Evolutionary conservation across 306 rosid species (phyloP), one percentile per base, ranked within the genome.

Genomic region (Astragalus membranaceus): DNA sequence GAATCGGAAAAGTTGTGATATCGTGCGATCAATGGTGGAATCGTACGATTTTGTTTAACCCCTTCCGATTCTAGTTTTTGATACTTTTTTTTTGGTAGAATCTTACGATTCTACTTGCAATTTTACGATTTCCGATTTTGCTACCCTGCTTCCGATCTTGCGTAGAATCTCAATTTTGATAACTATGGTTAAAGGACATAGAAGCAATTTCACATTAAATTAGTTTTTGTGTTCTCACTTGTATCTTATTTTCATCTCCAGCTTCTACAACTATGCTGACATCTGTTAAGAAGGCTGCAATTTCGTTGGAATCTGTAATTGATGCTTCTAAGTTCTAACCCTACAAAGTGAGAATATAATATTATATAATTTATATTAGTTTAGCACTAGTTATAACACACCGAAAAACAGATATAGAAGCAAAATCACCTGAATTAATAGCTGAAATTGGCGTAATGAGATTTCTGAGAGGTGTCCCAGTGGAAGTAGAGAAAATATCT

Each of bases 301-400:
- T 74, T 6, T 74, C 84, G 13, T 78, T 73, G 26, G 87, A 62
- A 75, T 82, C 91, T 60, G 86, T 70, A 70, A 85, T 80, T 47
- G 91, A 87, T 75, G 92, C 95, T 79, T 85, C 95, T 29, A 88
- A 72, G 70, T 79, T 85, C 95, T 29, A 88, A 72, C 67, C 95
- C 98, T 92, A 78, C 78, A 79, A 77, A 1, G 26, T 41, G 16
- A 72, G 9, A 72, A 26, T n/a, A 51, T 41, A 5, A 64, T 11
- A 69, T 20, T 35, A 74, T n/a, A n/a, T n/a, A n/a, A n/a, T n/a
- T n/a, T 2, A 23, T 26, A 26, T 26, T 26, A 26, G 30, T 26
- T 26, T 26, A 26, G 4, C 30, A 26, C 30, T 20, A 20, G 23
- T 20, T 20, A 20, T 20, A 20, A 26, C 30, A 26, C 30, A 26